Base-by-base conservation (phyloP, 129 eudicot genomes). In the Saussurea involucrata region DNA sequence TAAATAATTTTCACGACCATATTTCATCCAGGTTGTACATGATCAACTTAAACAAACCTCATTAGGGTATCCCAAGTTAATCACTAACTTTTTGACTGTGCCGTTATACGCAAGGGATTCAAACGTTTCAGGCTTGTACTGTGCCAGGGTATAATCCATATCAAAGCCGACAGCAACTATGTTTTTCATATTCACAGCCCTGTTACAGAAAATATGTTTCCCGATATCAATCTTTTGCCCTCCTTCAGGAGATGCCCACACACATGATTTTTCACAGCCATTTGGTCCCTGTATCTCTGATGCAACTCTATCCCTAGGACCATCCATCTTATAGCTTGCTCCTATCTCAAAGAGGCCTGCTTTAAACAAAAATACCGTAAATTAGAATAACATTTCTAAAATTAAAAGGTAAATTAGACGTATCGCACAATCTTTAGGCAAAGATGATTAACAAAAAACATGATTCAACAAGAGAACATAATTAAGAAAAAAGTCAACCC, bases 31-130 rank as follows among this genome's bases (percentile, higher is more conserved):
- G 44, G 20, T 49, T 32, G 72, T 65, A 74, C 65, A 55, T 49
- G 58, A 78, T 66, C 29, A 61, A 58, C 34, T 34, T 81, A 76
- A 28, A 86, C 93, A 72, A 58, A 95, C 99, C 97, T 95, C 92
- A 31, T 80, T n/a, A 69, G 97, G 97, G 87, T 95, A 95, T 37
- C 94, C 96, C 79, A 95, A 83, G 83, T 95, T 92, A 84, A 79
- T 66, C 78, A 95, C 99, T 65, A 95, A 87, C 95, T 95, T 95
- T 80, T 84, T 92, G 72, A 95, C 86, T n/a, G 99, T 95, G 87
- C 99, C 99, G 31, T 82, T 90, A 70, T 95, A 95, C 31, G 99
- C 99, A 85, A 95, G 99, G 18, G 99, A 86, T 78, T 95, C 99
- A 74, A 95, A 95, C 42, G 99, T 95, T 73, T 95, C 97, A 24